Evolutionary conservation across 2,329 filamentous ascomycete species (phyloP).

Genomic region (Cladosporium phlei): DNA sequence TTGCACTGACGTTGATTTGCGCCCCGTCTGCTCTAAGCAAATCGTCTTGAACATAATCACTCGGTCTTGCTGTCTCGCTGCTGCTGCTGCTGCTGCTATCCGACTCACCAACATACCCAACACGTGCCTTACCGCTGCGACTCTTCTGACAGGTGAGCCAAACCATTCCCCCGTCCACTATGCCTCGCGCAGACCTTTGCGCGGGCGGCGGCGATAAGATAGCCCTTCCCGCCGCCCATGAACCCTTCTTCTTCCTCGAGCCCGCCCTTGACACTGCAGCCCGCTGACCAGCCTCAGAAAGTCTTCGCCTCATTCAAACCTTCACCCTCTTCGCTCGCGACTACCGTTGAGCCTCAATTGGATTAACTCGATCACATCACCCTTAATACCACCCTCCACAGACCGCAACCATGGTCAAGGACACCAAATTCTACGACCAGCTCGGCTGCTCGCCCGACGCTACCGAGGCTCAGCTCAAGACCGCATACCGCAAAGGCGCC

Average conservation of each 20-base stretch:
- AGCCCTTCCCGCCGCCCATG: constrained; percentile 1
- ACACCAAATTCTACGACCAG: constrained; percentile 72
- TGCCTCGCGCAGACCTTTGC: not conserved
- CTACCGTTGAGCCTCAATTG: not conserved
- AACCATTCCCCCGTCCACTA: not conserved
- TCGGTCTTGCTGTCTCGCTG: constrained; percentile 1
- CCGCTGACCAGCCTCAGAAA: constrained; percentile 10
- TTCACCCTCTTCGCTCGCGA: not conserved
- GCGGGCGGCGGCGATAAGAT: constrained; percentile 7
- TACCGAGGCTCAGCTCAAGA: constrained; percentile 82
- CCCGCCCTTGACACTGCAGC: not conserved
- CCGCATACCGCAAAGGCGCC: constrained; percentile 78
- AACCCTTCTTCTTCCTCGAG: not conserved
- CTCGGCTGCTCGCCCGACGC: constrained; percentile 75
- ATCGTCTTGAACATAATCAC: constrained; percentile 5
- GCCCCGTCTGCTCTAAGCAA: constrained; percentile 3
- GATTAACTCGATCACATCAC: not conserved
- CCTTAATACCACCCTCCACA: constrained; percentile 1
- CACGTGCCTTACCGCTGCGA: not conserved
- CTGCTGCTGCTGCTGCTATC: not conserved
- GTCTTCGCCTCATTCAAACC: not conserved
- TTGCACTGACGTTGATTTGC: constrained; percentile 6
- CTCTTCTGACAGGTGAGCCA: not conserved
- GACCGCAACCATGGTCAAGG: constrained; percentile 64
- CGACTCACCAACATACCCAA: not conserved